Evolutionary conservation across 305 asterid genomes (phyloP).

Genomic region (Fraxinus xanthoxyloides): DNA sequence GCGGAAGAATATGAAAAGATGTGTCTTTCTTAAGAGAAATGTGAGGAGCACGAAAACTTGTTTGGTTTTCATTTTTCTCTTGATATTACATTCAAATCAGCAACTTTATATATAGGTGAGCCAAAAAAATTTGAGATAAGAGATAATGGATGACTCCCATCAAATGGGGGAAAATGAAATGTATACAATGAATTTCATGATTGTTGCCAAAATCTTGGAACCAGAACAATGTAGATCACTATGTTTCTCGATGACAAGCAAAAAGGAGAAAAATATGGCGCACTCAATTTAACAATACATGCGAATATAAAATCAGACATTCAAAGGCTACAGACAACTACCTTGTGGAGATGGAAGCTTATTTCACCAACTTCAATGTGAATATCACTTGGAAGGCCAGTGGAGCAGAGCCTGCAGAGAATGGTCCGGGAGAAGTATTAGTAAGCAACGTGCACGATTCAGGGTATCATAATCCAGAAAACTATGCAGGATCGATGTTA

Average conservation of each 20-base stretch:
- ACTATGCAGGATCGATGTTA: not conserved
- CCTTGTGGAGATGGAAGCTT: slow-evolving; percentile 62
- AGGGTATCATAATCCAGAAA: not conserved
- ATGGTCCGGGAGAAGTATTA: not conserved
- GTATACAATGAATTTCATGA: not conserved
- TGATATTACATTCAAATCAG: not conserved
- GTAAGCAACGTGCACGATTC: not conserved
- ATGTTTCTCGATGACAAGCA: not conserved
- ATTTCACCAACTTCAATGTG: slow-evolving; percentile 40
- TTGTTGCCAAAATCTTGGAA: not conserved
- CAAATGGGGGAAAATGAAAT: not conserved
- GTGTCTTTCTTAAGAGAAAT: not conserved
- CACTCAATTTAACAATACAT: not conserved
- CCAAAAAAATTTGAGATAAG: not conserved
- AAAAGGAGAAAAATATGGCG: not conserved
- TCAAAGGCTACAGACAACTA: not conserved
- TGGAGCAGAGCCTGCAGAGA: slow-evolving; percentile 43
- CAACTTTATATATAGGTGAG: not conserved
- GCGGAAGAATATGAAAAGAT: not conserved
- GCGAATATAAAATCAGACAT: not conserved
- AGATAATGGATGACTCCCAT: not conserved
- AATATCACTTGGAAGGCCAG: slow-evolving; percentile 55
- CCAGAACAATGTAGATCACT: not conserved
- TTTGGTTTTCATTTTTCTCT: not conserved
- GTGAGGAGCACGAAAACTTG: not conserved